Conservation (phyloP, 345 rosid genomes). For the Cardamine resedifolia region DNA sequence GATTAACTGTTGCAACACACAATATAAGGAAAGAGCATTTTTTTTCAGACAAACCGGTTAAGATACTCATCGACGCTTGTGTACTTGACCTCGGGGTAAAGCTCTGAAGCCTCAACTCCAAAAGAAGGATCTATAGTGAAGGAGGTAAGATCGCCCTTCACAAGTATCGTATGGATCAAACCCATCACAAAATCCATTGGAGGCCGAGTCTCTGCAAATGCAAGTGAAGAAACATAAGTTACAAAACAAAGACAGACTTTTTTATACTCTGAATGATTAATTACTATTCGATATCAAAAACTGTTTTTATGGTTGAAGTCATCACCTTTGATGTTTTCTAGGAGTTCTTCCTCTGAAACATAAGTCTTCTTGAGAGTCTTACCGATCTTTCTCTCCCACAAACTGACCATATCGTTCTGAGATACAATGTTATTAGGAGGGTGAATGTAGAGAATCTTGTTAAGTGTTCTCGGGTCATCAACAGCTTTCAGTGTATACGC, state of each 20-base stretch:
- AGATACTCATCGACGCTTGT: slow-evolving; percentile 47
- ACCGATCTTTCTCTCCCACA: slow-evolving; percentile 74
- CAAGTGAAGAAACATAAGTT: slow-evolving; percentile 8
- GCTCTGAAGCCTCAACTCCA: slow-evolving; percentile 60
- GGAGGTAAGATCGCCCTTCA: slow-evolving; percentile 46
- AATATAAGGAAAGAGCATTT: neutral
- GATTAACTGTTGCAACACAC: neutral
- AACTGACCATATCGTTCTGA: slow-evolving; percentile 59
- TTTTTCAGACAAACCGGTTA: slow-evolving; percentile 36
- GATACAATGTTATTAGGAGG: slow-evolving; percentile 68
- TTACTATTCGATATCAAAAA: neutral
- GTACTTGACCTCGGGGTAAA: slow-evolving; percentile 58
- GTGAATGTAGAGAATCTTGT: slow-evolving; percentile 63
- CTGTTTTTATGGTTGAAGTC: neutral
- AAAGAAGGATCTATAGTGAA: slow-evolving; percentile 37
- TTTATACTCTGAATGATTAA: neutral
- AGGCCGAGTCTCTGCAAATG: slow-evolving; percentile 57
- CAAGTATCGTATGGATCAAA: slow-evolving; percentile 39
- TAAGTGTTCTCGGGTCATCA: slow-evolving; percentile 66
- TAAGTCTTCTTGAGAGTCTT: slow-evolving; percentile 56
- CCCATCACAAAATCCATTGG: slow-evolving; percentile 40
- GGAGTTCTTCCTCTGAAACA: slow-evolving; percentile 62
- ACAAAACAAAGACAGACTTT: neutral
- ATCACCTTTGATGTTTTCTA: slow-evolving; percentile 60
- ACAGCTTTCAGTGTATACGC: slow-evolving; percentile 57